Percentiles rank a stretch among this genome's conserved stretches.
phyloP scores from a whole-genome alignment of 2,329 filamentous ascomycete genomes.

The Stemphylium beticola region DNA sequence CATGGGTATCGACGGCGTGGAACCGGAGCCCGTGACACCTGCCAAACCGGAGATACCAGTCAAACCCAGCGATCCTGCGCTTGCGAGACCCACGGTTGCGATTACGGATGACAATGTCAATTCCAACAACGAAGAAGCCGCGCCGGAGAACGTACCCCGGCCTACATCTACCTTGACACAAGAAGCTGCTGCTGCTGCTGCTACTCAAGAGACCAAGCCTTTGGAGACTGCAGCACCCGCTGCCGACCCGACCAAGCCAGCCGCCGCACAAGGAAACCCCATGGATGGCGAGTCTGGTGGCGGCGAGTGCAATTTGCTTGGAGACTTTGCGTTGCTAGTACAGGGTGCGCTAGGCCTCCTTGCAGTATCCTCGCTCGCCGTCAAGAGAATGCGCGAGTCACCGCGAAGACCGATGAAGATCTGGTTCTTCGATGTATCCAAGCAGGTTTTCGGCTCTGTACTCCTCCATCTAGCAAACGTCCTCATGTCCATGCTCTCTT shows the following conservation, averaged over 20 bases:
- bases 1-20: slow-evolving; percentile 72
- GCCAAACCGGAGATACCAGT: background rate
- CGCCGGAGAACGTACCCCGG: slow-evolving; percentile 13
- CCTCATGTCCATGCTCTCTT: slow-evolving; percentile 95
- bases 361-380: slow-evolving; percentile 85
- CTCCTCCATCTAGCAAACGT: slow-evolving; percentile 92
- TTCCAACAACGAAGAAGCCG: slow-evolving; percentile 13
- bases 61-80: slow-evolving; percentile 2
- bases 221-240: slow-evolving; percentile 19
- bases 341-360: slow-evolving; percentile 85
- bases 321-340: slow-evolving; percentile 87
- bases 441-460: slow-evolving; percentile 93
- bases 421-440: slow-evolving; percentile 97
- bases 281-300: slow-evolving; percentile 56
- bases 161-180: slow-evolving; percentile 18
- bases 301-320: slow-evolving; percentile 85
- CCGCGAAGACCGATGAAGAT: slow-evolving; percentile 93
- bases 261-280: slow-evolving; percentile 33
- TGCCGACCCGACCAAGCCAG: slow-evolving; percentile 17
- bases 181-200: background rate
- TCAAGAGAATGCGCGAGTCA: slow-evolving; percentile 89
- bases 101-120: slow-evolving; percentile 14
- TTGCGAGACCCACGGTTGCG: slow-evolving; percentile 8
- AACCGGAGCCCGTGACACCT: slow-evolving; percentile 24
- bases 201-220: slow-evolving; percentile 12